phyloP scores from a whole-genome alignment of 1,284 basidiomycete species.

The Singerocomus rubriflavus region DNA sequence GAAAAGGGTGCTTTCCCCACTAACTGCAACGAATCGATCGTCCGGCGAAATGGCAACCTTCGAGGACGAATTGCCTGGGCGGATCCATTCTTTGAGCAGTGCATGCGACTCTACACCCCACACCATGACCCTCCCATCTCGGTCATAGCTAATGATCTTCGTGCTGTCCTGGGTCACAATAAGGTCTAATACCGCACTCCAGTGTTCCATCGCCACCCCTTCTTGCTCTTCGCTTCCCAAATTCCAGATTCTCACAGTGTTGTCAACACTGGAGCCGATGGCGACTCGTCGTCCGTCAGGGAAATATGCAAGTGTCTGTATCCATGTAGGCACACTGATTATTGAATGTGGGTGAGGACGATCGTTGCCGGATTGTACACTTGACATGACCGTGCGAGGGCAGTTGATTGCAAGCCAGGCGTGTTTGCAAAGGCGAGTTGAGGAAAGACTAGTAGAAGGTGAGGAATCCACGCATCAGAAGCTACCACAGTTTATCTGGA shows the following conservation, averaged over 20 bases:
- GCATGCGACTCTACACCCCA: slow-evolving; percentile 5
- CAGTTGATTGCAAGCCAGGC: not conserved
- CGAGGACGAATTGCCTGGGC: accelerated
- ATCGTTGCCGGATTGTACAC: no score
- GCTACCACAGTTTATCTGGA: not conserved
- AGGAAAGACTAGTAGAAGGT: not conserved
- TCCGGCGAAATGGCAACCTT: slow-evolving; percentile 8
- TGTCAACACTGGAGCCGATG: no score
- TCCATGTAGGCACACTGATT: no score
- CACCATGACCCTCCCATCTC: not conserved
- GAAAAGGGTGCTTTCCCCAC: not conserved
- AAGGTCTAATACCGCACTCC: not conserved
- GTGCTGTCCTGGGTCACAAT: not conserved
- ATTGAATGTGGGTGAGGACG: not conserved
- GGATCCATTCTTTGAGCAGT: not conserved
- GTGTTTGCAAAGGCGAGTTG: not conserved
- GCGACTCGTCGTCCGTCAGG: no score
- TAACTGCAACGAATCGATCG: slow-evolving; percentile 1
- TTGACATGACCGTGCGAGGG: not conserved
- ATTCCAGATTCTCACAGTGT: not conserved
- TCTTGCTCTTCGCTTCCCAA: not conserved
- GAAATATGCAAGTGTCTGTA: no score
- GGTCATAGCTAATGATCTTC: not conserved
- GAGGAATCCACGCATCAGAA: not conserved
- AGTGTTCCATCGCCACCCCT: not conserved